A percentile compares a stretch with the other conserved stretches of the same genome.
These are phyloP conservation scores for Colletotrichum karsti DNA, from an alignment of 2,329 filamentous ascomycete species.

Conservation along the genomic window DNA sequence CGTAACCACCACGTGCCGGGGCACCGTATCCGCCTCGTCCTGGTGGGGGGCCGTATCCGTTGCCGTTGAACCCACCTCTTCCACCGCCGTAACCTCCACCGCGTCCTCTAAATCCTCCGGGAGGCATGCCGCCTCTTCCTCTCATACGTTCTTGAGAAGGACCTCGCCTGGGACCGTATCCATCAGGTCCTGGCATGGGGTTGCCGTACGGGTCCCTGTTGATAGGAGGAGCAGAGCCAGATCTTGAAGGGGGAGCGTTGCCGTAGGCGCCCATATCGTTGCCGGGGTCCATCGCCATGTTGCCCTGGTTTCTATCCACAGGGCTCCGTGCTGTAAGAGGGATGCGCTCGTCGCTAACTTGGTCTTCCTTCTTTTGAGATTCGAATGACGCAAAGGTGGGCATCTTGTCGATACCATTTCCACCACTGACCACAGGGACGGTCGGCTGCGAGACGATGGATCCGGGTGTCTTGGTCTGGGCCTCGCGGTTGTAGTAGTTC, in stretches of 20 bases:
- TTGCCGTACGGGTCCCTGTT: constrained; percentile 73
- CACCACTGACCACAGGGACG: constrained; percentile 64
- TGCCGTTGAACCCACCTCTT: constrained; percentile 49
- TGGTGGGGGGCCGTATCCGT: constrained; percentile 18
- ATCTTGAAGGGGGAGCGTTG: constrained; percentile 41
- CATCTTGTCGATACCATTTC: constrained; percentile 60
- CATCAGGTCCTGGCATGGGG: constrained; percentile 51
- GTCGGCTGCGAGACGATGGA: constrained; percentile 62
- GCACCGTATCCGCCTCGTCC: constrained; percentile 57
- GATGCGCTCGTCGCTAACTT: constrained; percentile 73
- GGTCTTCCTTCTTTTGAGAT: constrained; percentile 69
- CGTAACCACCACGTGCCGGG: constrained; percentile 40
- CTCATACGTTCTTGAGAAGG: constrained; percentile 59
- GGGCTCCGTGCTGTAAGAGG: constrained; percentile 74
- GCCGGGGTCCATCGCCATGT: constrained; percentile 47
- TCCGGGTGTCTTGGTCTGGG: constrained; percentile 57
- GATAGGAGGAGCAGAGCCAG: constrained; percentile 45
- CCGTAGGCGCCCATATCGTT: constrained; percentile 42
- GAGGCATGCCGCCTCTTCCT: constrained; percentile 57
- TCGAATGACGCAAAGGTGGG: constrained; percentile 73
- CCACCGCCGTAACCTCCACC: constrained; percentile 50
- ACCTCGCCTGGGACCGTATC: constrained; percentile 55
- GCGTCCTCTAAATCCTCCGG: constrained; percentile 52
- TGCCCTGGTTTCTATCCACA: constrained; percentile 63
- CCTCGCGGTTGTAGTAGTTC: constrained; percentile 84